phyloP scores from a whole-genome alignment of 495 filamentous ascomycete species.

The Trichoderma virens region DNA sequence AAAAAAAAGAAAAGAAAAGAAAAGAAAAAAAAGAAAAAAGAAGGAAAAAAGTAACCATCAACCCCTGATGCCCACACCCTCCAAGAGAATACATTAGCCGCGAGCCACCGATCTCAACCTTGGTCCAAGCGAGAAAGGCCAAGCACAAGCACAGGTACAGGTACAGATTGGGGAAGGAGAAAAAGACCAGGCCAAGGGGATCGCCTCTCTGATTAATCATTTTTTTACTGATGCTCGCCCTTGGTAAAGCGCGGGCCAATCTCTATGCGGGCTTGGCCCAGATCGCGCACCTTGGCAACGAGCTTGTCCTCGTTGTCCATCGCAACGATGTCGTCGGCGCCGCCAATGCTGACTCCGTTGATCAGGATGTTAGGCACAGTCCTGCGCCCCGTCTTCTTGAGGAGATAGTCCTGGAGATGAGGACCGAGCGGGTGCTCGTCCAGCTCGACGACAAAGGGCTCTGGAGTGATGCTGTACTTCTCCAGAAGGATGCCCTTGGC shows the following conservation, averaged over 20 bases:
- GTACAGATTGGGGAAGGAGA: background rate
- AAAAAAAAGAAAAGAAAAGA: no score
- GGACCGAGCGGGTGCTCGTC: slow-evolving; percentile 70
- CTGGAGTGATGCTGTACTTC: slow-evolving; percentile 71
- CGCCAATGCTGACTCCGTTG: slow-evolving; percentile 81
- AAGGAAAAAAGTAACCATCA: background rate
- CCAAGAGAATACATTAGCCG: background rate
- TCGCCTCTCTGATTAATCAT: background rate
- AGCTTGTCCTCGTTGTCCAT: slow-evolving; percentile 64
- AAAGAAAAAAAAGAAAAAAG: no score
- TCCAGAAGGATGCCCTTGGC: slow-evolving; percentile 79
- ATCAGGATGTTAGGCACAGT: slow-evolving; percentile 93
- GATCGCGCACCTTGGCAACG: slow-evolving; percentile 57
- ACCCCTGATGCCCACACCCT: background rate
- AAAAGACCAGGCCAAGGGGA: background rate
- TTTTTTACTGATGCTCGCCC: background rate
- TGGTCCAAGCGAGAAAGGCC: background rate
- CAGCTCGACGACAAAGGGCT: slow-evolving; percentile 84
- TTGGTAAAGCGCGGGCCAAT: background rate
- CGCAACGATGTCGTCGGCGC: slow-evolving; percentile 74
- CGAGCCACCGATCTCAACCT: background rate
- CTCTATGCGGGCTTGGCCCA: slow-evolving; percentile 37
- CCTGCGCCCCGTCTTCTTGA: slow-evolving; percentile 62
- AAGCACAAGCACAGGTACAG: background rate
- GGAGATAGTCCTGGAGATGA: slow-evolving; percentile 60